Conservation (phyloP, 2,329 filamentous ascomycete genomes). For the Stachybotrys elegans region DNA sequence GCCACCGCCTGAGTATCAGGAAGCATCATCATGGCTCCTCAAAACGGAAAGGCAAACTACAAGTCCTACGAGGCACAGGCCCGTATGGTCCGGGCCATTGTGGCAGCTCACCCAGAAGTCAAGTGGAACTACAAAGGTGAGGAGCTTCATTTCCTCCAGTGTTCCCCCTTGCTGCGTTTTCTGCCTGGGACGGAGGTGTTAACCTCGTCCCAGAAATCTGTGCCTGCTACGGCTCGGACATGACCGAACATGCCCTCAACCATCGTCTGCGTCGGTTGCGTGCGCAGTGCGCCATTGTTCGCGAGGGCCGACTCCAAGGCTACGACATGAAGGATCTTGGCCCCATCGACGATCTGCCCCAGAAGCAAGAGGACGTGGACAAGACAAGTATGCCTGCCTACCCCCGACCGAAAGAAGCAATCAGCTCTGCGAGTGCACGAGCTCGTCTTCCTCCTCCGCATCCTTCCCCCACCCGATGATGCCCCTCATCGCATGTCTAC, state of each 20-base stretch:
- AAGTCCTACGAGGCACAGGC: constrained; percentile 54
- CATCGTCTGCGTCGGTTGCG: constrained; percentile 47
- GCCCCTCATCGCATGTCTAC: constrained; percentile 5
- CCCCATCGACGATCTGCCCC: constrained; percentile 28
- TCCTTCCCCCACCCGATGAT: too few species aligned
- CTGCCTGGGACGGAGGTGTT: constrained; percentile 23
- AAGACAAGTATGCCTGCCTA: constrained; percentile 32
- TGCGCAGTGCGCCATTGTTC: constrained; percentile 34
- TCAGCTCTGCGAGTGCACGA: background rate
- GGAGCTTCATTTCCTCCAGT: constrained; percentile 15
- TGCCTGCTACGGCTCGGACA: constrained; percentile 43
- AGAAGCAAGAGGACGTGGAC: constrained; percentile 31
- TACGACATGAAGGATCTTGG: constrained; percentile 38
- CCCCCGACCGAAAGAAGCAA: background rate
- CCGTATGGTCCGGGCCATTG: constrained; percentile 55
- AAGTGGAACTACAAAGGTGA: constrained; percentile 60
- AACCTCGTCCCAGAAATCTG: constrained; percentile 38
- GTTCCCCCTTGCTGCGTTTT: constrained; percentile 1
- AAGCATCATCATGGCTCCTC: constrained; percentile 48
- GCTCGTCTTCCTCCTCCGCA: background rate
- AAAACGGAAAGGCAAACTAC: constrained; percentile 46
- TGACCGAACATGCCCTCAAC: constrained; percentile 40
- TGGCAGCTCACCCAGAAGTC: constrained; percentile 49
- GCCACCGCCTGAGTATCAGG: too few species aligned
- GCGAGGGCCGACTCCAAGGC: constrained; percentile 25